Conservation (phyloP, 2,329 filamentous ascomycete genomes). For the Xylariaceae sp. region DNA sequence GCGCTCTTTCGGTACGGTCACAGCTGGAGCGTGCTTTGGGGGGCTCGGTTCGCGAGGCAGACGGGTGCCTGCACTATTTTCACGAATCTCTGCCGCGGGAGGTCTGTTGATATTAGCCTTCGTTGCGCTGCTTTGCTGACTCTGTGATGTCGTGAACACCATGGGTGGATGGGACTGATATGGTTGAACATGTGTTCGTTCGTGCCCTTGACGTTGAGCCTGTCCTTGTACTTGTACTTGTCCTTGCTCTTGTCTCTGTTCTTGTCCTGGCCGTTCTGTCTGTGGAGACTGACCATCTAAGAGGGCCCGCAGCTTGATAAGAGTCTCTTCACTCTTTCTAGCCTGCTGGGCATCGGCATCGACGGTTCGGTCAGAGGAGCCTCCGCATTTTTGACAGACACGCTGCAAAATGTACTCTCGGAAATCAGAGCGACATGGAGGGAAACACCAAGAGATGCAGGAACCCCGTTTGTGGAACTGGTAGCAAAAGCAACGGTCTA, state of each 20-base stretch:
- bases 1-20: too few species aligned
- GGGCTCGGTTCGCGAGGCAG: not conserved
- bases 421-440: constrained; percentile 13
- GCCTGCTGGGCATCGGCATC: not conserved
- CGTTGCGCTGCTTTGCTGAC: not conserved
- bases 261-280: not conserved
- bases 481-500: constrained; percentile 20
- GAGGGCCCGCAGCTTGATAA: too few species aligned
- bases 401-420: not conserved
- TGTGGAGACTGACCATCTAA: not conserved
- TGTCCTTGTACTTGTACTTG: not conserved
- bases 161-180: constrained; percentile 6
- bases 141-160: not conserved
- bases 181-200: not conserved
- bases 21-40: too few species aligned
- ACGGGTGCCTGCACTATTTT: not conserved
- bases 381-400: constrained; percentile 19
- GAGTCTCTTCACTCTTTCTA: too few species aligned
- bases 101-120: not conserved
- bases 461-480: constrained; percentile 12
- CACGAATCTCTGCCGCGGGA: not conserved
- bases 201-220: not conserved
- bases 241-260: not conserved
- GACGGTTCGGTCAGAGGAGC: constrained; percentile 13
- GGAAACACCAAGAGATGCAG: constrained; percentile 15